Evolutionary conservation across 1,139 yeast species (phyloP).

Genomic region (Suhomyces bokatorum): DNA sequence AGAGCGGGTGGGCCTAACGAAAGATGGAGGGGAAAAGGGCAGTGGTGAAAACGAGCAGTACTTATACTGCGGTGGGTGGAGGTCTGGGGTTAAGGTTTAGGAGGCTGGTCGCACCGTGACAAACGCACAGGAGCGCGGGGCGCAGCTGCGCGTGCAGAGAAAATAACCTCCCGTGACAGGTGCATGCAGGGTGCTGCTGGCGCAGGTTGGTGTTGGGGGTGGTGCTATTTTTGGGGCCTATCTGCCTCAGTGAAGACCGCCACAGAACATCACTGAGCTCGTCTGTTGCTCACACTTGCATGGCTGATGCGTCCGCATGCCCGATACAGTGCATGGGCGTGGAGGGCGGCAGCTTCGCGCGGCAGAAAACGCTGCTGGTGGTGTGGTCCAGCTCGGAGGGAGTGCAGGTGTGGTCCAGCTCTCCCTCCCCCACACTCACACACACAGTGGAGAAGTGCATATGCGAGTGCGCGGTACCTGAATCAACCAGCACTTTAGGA

Average conservation of each 20-base stretch:
- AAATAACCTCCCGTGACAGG: background rate
- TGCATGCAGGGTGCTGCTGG: background rate
- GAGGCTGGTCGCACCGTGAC: background rate
- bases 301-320: no score
- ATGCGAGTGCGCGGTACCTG: background rate
- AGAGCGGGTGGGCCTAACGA: background rate
- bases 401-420: background rate
- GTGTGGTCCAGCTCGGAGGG: no score
- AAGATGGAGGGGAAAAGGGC: background rate
- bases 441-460: background rate
- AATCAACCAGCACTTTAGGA: background rate
- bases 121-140: background rate
- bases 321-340: no score
- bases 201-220: background rate
- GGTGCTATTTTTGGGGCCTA: background rate
- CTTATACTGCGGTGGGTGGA: background rate
- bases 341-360: no score
- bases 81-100: background rate
- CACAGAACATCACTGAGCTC: no score
- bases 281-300: no score
- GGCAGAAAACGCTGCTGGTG: no score
- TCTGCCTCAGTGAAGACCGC: no score
- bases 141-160: background rate
- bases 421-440: no score
- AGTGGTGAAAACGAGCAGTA: background rate